Percentiles rank a stretch among this genome's conserved stretches.
phyloP scores from a whole-genome alignment of 169 alveolate genomes.

The Hepatocystis sp. region DNA sequence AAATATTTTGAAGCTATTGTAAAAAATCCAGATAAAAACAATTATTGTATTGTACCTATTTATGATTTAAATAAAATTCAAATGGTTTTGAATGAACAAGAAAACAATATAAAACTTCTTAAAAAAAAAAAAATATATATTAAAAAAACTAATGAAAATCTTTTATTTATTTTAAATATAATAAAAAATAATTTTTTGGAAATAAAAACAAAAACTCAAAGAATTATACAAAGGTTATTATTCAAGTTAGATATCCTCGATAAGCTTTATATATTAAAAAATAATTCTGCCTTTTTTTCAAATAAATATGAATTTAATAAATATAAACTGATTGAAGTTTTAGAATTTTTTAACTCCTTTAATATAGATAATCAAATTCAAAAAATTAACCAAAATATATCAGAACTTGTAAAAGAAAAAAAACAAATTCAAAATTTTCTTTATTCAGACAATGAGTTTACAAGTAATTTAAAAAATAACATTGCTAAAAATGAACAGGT shows the following conservation, averaged over 20 bases:
- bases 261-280: constrained; percentile 69
- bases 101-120: constrained; percentile 48
- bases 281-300: constrained; percentile 65
- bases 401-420: constrained; percentile 43
- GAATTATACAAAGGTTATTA: constrained; percentile 72
- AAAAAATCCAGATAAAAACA: constrained; percentile 71
- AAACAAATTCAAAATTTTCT: constrained; percentile 40
- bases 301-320: constrained; percentile 66
- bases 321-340: constrained; percentile 53
- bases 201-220: constrained; percentile 70
- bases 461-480: constrained; percentile 25
- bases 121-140: constrained; percentile 59
- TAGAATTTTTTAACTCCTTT: constrained; percentile 71
- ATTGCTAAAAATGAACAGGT: constrained; percentile 71
- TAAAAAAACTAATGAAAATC: constrained; percentile 75
- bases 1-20: constrained; percentile 59
- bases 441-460: constrained; percentile 37
- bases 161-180: constrained; percentile 68
- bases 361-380: constrained; percentile 60
- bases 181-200: constrained; percentile 73
- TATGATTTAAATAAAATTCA: constrained; percentile 45
- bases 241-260: constrained; percentile 62
- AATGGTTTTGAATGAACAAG: constrained; percentile 61
- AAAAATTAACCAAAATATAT: constrained; percentile 70
- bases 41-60: constrained; percentile 70